Evolutionary conservation across 106 monocot genomes (phyloP), one percentile per base, ranked within the genome.

Genomic region (Phalaenopsis equestris): DNA sequence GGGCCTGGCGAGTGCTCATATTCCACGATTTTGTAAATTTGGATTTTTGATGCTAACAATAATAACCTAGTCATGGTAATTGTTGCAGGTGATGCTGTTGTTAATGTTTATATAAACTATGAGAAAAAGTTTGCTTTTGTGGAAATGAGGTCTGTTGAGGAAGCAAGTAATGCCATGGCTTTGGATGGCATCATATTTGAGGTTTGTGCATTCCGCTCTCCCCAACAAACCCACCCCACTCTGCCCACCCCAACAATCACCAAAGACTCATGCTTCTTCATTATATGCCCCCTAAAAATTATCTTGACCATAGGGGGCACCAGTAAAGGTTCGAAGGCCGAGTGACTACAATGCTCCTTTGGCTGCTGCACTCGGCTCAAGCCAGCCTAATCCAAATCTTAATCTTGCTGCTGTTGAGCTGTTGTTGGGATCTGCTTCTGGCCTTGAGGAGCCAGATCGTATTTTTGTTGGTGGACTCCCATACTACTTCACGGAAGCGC

Each of bases 81-180:
- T 4, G 56, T 82, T 88, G 67, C 47, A 96, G 96, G 97, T 86
- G 97, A 97, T 90, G 94, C 97, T 84, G 97, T 97, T 61, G 87
- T 97, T 57, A 97, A 97, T 84, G 97, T 97, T 6, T 97, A 97
- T 79, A 97, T 97, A 83, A 97, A 97, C 81, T 90, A 97, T 85
- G 97, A 97, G 70, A 97, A 97, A 86, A 97, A 97, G 82, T 97
- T 97, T 84, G 97, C 97, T 46, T 97, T 97, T 78, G 97, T 97
- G 79, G 97, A 97, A 82, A 97, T 97, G 97, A 88, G 97, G 73
- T 97, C 97, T 39, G 97, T 97, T 72, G 97, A 97, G 83, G 97
- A 97, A 89, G 97, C 97, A 77, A 94, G 94, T 82, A 97, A 97
- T 85, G 97, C 97, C 72, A 97, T 97, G 97, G 97, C 97, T 30